Evolutionary conservation across 2,329 filamentous ascomycete species (phyloP), one percentile per base, ranked within the genome.

Genomic region (Hypoxylon sp.): DNA sequence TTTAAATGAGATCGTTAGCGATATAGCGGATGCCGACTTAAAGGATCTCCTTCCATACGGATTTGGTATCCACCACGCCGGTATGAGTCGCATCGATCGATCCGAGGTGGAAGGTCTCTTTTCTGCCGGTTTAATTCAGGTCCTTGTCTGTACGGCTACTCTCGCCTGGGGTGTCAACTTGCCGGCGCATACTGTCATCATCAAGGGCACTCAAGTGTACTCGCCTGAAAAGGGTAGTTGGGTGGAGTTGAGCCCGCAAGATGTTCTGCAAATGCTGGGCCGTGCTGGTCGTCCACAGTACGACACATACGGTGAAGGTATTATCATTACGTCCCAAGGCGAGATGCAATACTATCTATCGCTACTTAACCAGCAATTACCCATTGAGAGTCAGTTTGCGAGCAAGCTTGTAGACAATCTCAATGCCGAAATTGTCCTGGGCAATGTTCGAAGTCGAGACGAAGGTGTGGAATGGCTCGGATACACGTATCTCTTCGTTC

Each of bases 401-500:
- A 93, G 91, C 73, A 92, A 90, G 65, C 76, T 99, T 38, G 91
- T 94, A 1, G 94, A 99, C 74, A 97, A 97, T 59, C 78, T 99
- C 58, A 99, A 99, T 63, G 94, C 94, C 2, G 94, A 99, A 69
- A 81, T 99, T 65, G 95, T 99, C 7, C 81, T 99, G 13, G 94
- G 94, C 41, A 99, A 96, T 65, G 84, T 99, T 17, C 86, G 93
- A 47, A 92, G 80, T 54, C 86, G 95, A 51, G 93, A 99, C 61
- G 94, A 99, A 68, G 94, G 89, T 62, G 94, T 99, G n/a, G 92
- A 99, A 68, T 99, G 94, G 94, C 83, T 99, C 23, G 93, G 94
- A 8, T 99, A 99, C 71, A 97, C 93, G 0, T 99, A 99, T 70
- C 84, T 99, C 12, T 99, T 96, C 67, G 91, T 99, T 45, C 89